Evolutionary conservation across 2,329 filamentous ascomycete genomes (phyloP), one percentile per base, ranked within the genome.

Genomic region (Colletotrichum echinochloae): DNA sequence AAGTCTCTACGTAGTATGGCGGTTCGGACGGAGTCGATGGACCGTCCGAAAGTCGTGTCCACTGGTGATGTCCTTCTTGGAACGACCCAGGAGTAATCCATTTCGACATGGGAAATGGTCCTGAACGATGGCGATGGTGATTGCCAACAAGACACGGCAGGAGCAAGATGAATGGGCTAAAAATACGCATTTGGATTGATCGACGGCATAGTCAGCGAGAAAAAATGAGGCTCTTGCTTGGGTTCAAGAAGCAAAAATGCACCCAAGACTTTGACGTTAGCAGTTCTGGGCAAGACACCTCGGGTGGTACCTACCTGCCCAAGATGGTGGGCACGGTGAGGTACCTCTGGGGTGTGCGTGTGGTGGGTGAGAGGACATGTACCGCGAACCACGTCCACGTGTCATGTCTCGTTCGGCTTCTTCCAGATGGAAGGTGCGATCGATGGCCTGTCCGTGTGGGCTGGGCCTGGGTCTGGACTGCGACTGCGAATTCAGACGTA

Each of bases 171-270:
- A 37, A 37, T 1, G 44, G 28, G 18, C 61, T 68, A 60, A 69
- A 60, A 60, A 60, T 49, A 69, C 55, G 66, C 48, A 60, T 55
- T 65, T 49, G 66, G 23, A 65, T 60, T 48, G 66, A 66, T 60
- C 61, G 55, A 33, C n/a, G n/a, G n/a, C n/a, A n/a, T n/a, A n/a
- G n/a, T n/a, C n/a, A n/a, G n/a, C n/a, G n/a, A n/a, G n/a, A n/a
- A n/a, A n/a, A 71, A 48, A 69, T 71, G 59, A 60, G 68, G 68
- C 65, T 71, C 68, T 49, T 20, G 16, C 23, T n/a, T n/a, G 14
- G 16, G 37, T 26, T 9, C 63, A 61, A 44, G 57, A 60, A 49
- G 56, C 41, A 49, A 60, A 44, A 44, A 66, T 66, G 63, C 63
- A 52, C 23, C 68, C 64, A 68, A 71, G 64, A 71, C 60, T 49